A percentile compares a stretch with the other conserved stretches of the same genome.
phyloP scores from a whole-genome alignment of 2,329 filamentous ascomycete genomes.

The Metarhizium guizhouense region DNA sequence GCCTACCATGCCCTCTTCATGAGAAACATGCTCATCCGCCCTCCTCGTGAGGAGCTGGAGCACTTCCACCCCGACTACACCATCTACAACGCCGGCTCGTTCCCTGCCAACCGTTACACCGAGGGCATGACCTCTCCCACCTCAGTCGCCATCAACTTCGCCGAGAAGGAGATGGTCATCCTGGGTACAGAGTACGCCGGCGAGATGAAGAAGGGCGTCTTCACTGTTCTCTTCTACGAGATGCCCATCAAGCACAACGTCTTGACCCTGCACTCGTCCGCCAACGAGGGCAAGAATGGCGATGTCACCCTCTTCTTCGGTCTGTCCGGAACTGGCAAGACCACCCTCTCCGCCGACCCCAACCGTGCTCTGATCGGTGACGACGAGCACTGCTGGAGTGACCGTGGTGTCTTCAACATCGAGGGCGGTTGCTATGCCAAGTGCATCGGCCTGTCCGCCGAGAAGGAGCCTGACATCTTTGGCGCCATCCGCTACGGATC shows the following conservation, averaged over 20 bases:
- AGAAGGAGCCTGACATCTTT: conserved; percentile 99
- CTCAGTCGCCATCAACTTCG: conserved; percentile 97
- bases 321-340: conserved; percentile 97
- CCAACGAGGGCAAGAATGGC: conserved; percentile 89
- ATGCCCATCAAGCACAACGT: conserved; percentile 99
- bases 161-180: conserved; percentile 99
- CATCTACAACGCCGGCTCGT: conserved; percentile 98
- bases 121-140: conserved; percentile 98
- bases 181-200: conserved; percentile 97
- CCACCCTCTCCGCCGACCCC: conserved; percentile 91
- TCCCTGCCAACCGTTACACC: conserved; percentile 97
- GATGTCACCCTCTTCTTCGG: conserved; percentile 99
- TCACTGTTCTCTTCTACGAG: conserved; percentile 99
- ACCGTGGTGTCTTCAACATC: conserved; percentile 97
- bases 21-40: conserved; percentile 99
- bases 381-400: conserved; percentile 99
- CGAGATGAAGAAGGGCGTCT: conserved; percentile 80
- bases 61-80: conserved; percentile 99
- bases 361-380: conserved; percentile 95
- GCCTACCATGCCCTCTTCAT: conserved; percentile 99
- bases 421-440: conserved; percentile 99
- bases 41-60: conserved; percentile 81
- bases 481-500: conserved; percentile 94
- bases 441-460: conserved; percentile 90
- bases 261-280: conserved; percentile 93